Base-by-base conservation (phyloP, 345 rosid species). In the Erodium maritimum region DNA sequence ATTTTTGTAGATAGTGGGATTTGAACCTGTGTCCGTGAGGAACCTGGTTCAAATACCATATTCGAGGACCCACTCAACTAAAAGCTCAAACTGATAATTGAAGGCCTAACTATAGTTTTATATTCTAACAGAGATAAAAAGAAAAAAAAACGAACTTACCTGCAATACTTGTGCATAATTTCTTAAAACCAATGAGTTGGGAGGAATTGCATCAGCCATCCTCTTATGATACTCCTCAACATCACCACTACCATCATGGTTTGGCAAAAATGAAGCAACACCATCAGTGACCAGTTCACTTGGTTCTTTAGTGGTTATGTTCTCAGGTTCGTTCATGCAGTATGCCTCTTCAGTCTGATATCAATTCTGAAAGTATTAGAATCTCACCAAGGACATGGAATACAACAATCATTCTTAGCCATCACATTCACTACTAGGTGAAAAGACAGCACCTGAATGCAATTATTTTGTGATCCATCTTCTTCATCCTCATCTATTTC, bases 161-260 rank as follows among this genome's bases (percentile, higher is more conserved):
- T 42, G 48, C 12, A 90, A 79, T 71, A 85, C 69, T 63, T 73
- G 81, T 21, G 87, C 95, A 75, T 87, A 90, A 69, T 75, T 79
- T 37, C 75, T 71, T 55, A 87, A 86, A 58, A 85, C 71, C 73
- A 82, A 42, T 72, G 95, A 90, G 65, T 87, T 82, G 56, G 72
- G 67, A 14, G 97, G 93, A 65, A 75, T 80, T 63, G 82, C 84
- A 64, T 83, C 79, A 34, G 87, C 67, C 87, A 79, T 80, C 55
- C 52, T 74, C 71, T 74, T 75, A 58, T 75, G 81, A 52, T 74
- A 82, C 25, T 72, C 82, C 62, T 77, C 86, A 51, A 21, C 64
- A 66, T 70, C 83, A 50, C 73, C 80, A 17, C 17, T 50, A 9
- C 71, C 82, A 19, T 75, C 83, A n/a, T 77, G 69, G 21, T 73